These are phyloP conservation scores for Secale cereale DNA, from an alignment of 176 grass and related monocot species.

Conservation along the genomic window DNA sequence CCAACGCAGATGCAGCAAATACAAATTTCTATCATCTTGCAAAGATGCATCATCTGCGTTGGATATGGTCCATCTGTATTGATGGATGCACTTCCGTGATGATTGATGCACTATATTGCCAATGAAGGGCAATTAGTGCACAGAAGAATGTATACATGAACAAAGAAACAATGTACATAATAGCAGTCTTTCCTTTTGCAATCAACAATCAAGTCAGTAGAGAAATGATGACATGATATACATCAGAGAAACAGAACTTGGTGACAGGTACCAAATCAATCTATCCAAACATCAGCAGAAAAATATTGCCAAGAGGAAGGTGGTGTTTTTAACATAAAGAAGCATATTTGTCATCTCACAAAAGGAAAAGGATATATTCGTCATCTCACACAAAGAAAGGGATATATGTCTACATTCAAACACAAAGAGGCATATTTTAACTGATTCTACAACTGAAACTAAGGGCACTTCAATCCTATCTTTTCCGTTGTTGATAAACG, in stretches of 20 bases:
- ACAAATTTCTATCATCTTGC: not conserved
- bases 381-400: not conserved
- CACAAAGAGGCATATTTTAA: not conserved
- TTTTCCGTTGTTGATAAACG: not conserved
- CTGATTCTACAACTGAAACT: not conserved
- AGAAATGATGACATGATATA: not conserved
- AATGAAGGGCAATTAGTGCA: not conserved
- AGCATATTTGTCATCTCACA: not conserved
- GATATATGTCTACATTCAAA: not conserved
- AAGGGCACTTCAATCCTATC: not conserved
- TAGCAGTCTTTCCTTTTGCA: not conserved
- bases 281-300: not conserved
- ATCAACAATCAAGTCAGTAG: not conserved
- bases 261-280: not conserved
- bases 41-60: not conserved
- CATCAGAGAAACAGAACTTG: not conserved
- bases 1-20: not conserved
- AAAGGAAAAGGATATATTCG: not conserved
- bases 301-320: not conserved
- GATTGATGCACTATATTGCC: not conserved
- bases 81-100: not conserved
- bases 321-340: not conserved
- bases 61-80: not conserved
- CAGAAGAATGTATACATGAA: not conserved
- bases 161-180: not conserved